phyloP scores from a whole-genome alignment of 345 rosid species.

The Rhodamnia argentea region DNA sequence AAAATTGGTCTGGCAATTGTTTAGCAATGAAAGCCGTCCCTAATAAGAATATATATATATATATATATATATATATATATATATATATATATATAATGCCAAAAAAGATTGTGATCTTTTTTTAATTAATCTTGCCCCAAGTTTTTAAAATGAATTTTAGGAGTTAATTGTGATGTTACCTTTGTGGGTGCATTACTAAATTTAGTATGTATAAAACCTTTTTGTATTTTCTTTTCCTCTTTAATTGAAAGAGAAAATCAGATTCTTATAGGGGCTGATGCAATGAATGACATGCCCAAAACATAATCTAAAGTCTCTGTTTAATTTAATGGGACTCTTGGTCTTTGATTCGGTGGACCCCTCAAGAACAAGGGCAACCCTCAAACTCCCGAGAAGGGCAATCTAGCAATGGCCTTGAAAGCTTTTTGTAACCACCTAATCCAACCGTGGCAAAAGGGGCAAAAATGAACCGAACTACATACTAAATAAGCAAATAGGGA shows the following conservation, averaged over 20 bases:
- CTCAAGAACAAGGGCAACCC: background rate
- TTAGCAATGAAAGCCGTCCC: background rate
- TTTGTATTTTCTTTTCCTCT: background rate
- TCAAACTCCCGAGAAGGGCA: background rate
- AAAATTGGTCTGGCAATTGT: background rate
- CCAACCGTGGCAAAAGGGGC: accelerated
- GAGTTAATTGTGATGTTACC: background rate
- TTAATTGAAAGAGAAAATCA: background rate
- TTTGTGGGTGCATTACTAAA: background rate
- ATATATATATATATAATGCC: no score
- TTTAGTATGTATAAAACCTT: background rate
- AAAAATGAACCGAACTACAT: background rate
- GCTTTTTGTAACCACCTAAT: background rate
- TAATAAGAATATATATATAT: background rate
- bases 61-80: no score
- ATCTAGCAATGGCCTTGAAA: background rate
- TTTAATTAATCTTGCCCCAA: background rate
- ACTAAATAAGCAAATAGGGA: background rate
- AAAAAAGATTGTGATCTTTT: background rate
- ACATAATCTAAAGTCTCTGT: background rate
- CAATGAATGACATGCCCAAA: background rate
- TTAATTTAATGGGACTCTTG: background rate
- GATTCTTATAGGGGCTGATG: background rate
- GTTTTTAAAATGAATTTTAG: background rate
- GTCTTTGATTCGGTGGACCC: background rate